Percentiles rank a stretch among this genome's conserved stretches.
Conservation (phyloP, 2,329 filamentous ascomycete species). For the Fusarium armeniacum region DNA sequence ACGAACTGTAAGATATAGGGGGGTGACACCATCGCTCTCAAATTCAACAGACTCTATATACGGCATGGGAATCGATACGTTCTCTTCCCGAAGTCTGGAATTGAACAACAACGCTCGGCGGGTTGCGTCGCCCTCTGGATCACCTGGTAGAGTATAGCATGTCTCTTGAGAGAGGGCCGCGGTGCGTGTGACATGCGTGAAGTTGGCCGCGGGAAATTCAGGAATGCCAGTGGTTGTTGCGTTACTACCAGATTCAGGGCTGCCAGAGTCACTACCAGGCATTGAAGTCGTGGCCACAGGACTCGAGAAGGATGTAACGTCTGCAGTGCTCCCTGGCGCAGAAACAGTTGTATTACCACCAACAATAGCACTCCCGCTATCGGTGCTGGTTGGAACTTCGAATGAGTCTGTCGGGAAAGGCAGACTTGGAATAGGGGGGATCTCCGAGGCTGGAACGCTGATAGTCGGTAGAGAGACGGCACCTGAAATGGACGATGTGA, state of each 20-base stretch:
- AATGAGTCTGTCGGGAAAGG: constrained; percentile 13
- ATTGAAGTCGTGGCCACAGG: constrained; percentile 20
- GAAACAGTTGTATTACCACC: neutral
- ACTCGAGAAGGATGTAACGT: constrained; percentile 38
- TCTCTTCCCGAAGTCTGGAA: constrained; percentile 49
- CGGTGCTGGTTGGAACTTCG: neutral
- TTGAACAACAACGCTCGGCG: constrained; percentile 53
- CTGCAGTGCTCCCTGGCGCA: constrained; percentile 4
- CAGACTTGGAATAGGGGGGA: constrained; percentile 5
- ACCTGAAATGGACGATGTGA: constrained; percentile 22
- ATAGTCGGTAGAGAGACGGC: constrained; percentile 25
- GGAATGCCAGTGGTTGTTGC: constrained; percentile 22
- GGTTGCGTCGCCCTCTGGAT: constrained; percentile 42
- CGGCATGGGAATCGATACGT: constrained; percentile 53
- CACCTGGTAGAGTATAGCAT: constrained; percentile 52
- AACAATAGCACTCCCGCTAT: constrained; percentile 1
- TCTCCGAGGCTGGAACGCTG: constrained; percentile 22
- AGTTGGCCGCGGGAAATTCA: constrained; percentile 51
- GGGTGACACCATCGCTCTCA: constrained; percentile 51
- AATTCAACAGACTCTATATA: constrained; percentile 57
- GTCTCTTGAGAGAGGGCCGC: constrained; percentile 49
- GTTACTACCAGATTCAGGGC: constrained; percentile 27
- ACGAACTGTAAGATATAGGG: constrained; percentile 53
- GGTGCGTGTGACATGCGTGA: constrained; percentile 53
- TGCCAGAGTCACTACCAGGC: constrained; percentile 5